These are phyloP conservation scores for Candida glaebosa DNA, from an alignment of 805 yeast species.

Conservation along the genomic window DNA sequence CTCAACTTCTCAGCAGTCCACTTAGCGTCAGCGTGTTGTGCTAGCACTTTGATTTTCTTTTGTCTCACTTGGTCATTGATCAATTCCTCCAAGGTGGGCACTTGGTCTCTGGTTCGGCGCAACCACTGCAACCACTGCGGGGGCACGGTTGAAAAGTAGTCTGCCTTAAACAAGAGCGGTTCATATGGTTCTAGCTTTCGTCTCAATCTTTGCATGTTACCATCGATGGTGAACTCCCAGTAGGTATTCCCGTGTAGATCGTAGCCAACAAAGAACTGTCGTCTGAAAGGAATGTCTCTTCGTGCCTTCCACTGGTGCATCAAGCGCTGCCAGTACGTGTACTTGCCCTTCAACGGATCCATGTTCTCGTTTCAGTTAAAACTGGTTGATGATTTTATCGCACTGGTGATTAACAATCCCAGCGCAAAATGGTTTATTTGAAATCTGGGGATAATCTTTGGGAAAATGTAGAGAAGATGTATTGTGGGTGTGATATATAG, in stretches of 20 bases:
- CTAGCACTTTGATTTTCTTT: conserved; percentile 47
- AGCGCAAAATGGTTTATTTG: too few relatives aligned
- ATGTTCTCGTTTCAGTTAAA: conserved; percentile 16
- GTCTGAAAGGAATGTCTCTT: conserved; percentile 64
- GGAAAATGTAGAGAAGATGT: too few relatives aligned
- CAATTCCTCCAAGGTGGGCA: conserved; percentile 66
- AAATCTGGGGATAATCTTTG: too few relatives aligned
- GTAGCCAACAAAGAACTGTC: conserved; percentile 67
- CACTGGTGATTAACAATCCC: too few relatives aligned
- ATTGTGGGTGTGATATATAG: too few relatives aligned
- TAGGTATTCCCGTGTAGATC: conserved; percentile 82
- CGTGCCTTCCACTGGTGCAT: conserved; percentile 58
- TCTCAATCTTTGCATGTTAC: conserved; percentile 51
- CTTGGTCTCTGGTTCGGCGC: conserved; percentile 52
- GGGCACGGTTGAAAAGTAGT: conserved; percentile 56
- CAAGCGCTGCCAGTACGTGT: conserved; percentile 48
- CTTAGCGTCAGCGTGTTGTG: conserved; percentile 43
- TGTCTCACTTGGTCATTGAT: conserved; percentile 55
- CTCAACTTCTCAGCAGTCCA: conserved; percentile 36
- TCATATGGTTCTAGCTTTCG: conserved; percentile 59
- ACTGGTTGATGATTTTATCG: not conserved
- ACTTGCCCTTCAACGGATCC: conserved; percentile 49
- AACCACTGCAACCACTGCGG: conserved; percentile 86
- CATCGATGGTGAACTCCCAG: conserved; percentile 72
- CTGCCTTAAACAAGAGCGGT: conserved; percentile 47